Conservation (phyloP, 495 filamentous ascomycete genomes). For the Acidiella bohemica region DNA sequence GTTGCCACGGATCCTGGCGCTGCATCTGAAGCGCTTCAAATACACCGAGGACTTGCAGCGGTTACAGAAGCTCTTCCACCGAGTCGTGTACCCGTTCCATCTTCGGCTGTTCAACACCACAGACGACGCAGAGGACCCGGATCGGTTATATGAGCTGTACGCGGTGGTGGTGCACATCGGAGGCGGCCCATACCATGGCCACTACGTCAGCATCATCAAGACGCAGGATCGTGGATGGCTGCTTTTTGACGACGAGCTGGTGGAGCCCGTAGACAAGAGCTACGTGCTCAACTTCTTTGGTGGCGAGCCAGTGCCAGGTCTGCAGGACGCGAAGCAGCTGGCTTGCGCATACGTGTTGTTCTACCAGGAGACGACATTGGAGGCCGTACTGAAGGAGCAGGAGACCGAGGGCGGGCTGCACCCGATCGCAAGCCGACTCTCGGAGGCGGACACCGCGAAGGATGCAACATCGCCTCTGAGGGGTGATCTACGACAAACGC, state of each 20-base stretch:
- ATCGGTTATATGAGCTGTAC: conserved; percentile 90
- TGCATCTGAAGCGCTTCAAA: conserved; percentile 95
- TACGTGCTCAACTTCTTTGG: conserved; percentile 98
- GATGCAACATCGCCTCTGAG: conserved; percentile 3
- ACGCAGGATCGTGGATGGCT: conserved; percentile 93
- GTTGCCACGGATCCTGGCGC: conserved; percentile 74
- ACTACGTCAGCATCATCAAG: conserved; percentile 96
- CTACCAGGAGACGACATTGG: conserved; percentile 90
- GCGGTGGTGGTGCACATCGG: conserved; percentile 98
- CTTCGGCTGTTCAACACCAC: conserved; percentile 96
- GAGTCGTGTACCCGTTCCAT: conserved; percentile 93
- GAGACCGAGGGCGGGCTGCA: conserved; percentile 51
- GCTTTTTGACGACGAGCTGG: conserved; percentile 95
- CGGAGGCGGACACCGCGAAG: conserved; percentile 7
- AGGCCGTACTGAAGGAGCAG: conserved; percentile 74
- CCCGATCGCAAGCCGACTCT: conserved; percentile 12
- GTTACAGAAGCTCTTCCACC: conserved; percentile 90
- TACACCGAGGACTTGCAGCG: conserved; percentile 90
- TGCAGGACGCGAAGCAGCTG: conserved; percentile 41
- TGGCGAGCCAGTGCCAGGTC: conserved; percentile 40
- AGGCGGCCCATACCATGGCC: conserved; percentile 93
- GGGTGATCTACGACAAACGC: conserved; percentile 28
- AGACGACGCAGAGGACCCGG: conserved; percentile 88
- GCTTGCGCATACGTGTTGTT: conserved; percentile 96
- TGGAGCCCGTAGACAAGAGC: conserved; percentile 90